Evolutionary conservation across 1,284 basidiomycete genomes (phyloP).

Genomic region (Rugosomyces carneus): DNA sequence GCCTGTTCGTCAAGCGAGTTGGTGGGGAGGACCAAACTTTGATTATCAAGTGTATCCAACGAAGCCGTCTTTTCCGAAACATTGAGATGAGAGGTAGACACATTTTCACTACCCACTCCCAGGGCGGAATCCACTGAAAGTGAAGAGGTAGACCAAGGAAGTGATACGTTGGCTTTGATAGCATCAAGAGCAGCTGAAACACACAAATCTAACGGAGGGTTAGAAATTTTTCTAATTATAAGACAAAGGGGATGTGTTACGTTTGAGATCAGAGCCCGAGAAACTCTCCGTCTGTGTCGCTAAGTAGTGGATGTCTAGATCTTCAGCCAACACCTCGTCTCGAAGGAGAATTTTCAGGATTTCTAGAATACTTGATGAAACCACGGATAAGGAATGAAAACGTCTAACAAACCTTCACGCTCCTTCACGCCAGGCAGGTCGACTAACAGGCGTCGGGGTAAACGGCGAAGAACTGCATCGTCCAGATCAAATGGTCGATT

Average conservation of each 20-base stretch:
- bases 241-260: conserved; percentile 32
- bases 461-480: conserved; percentile 77
- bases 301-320: conserved; percentile 60
- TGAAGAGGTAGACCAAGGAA: conserved; percentile 61
- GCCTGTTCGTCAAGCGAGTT: background rate
- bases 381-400: background rate
- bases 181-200: conserved; percentile 86
- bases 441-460: conserved; percentile 79
- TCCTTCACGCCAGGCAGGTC: conserved; percentile 82
- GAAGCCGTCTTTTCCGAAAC: background rate
- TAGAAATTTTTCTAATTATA: conserved; percentile 9
- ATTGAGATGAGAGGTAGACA: background rate
- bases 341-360: conserved; percentile 81
- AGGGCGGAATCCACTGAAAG: too few relatives aligned
- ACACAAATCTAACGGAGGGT: conserved; percentile 61
- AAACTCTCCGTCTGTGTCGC: conserved; percentile 79
- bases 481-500: conserved; percentile 85
- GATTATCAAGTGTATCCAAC: background rate
- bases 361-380: conserved; percentile 36
- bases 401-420: conserved; percentile 56
- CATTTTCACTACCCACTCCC: too few relatives aligned
- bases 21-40: background rate
- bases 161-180: conserved; percentile 73
- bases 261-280: conserved; percentile 91
- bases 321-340: conserved; percentile 65